Evolutionary conservation across 179 eudicot species (phyloP), one percentile per base, ranked within the genome.

Genomic region (Gypsophila paniculata): DNA sequence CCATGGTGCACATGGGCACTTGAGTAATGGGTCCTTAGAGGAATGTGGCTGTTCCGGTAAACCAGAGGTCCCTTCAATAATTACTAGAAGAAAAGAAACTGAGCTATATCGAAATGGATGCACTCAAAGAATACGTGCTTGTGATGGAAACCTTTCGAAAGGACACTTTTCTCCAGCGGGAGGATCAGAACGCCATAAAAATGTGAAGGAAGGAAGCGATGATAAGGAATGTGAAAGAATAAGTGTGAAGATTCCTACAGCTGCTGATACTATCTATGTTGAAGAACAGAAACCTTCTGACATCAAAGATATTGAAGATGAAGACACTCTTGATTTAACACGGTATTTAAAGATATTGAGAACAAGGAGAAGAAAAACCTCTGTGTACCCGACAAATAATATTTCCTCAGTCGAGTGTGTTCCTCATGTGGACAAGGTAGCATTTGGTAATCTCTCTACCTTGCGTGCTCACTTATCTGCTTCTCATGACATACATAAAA

Each of bases 61-160:
- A 65, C 80, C 83, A 18, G 85, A 82, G 76, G 83, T 86, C 71
- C 86, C 97, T 52, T 85, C 96, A 15, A 80, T 86, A 65, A 79
- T 88, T 67, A 48, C 77, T 68, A 85, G 88, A 85, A 82, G 77
- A 76, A 89, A 87, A 79, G 85, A 87, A 36, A 81, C 82, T 12
- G 86, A 86, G 67, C 61, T 82, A 48, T 88, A 82, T 75, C 87
- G 84, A 76, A 89, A 91, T 75, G 90, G 91, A 17, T 89, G 91
- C 61, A 88, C 96, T 17, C 98, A 93, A 68, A 86, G 98, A 81
- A 85, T 91, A 68, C 96, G 83, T 36, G 96, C 97, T 13, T 89
- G 81, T 79, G 96, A 86, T 76, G 78, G 84, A 77, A 86, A 85
- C 49, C 73, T 78, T 39, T 70, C 79, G 62, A 83, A 83, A 59